Base-by-base conservation (phyloP, 352 stramenopile genomes). In the Phytophthora megakarya region DNA sequence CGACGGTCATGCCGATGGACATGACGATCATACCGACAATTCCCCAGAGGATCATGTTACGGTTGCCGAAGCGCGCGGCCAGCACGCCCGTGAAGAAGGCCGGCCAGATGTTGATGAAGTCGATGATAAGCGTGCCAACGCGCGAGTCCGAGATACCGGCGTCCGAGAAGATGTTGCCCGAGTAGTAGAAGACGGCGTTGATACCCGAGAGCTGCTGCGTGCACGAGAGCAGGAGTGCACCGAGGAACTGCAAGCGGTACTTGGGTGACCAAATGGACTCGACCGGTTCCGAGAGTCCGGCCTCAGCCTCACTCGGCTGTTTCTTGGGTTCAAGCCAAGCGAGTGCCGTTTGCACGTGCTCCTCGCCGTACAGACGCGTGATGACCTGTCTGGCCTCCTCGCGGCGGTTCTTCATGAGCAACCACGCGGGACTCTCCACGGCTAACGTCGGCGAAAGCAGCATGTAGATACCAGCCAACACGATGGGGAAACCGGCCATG, bases 41-140 rank as follows among this genome's bases (percentile, higher is more conserved):
- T 18, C 76, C 76, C n/a, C 46, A 45, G n/a, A 88, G 63, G 8
- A 90, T 69, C 72, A 90, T 78, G 44, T 51, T 80, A 53, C 79
- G 79, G 45, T 80, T 84, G 28, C 67, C 68, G 38, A 88, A 87
- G 55, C 63, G 67, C 38, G 57, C 70, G 26, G 66, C 64, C 19
- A 88, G 45, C 18, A 78, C 25, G 6, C 73, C 69, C 25, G 60
- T 62, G 53, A 75, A 76, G 51, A 67, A 62, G 35, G 60, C 50
- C 21, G 60, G 60, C 50, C 50, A 67, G 33, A 67, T 67, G 60
- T 67, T 67, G 38, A 67, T 56, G 22, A 63, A 62, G 33, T 67
- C 50, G 32, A 69, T 69, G 61, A 69, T 57, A 16, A 69, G 45
- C 26, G 61, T 69, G 13, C 61, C 61, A 16, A 69, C 25, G 30